Base-by-base conservation (phyloP, 2,329 filamentous ascomycete species). In the Magnaporthiopsis rhizophila region DNA sequence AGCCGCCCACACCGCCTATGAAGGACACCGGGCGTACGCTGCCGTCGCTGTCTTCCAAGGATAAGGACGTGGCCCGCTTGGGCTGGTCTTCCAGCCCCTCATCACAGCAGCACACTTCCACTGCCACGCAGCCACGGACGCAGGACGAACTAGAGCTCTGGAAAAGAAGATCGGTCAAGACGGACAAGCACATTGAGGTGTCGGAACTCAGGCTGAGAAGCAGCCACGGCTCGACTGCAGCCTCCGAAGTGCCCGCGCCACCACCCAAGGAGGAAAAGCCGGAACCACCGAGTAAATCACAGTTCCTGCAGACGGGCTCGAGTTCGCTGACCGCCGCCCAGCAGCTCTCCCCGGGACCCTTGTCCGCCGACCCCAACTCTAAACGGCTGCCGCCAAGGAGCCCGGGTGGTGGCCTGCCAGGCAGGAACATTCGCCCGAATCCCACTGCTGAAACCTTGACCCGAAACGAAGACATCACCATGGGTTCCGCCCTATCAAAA, bases 181-280 rank as follows among this genome's bases (percentile, higher is more conserved):
- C 75, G 64, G 80, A 83, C 64, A 75, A 76, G 63, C 78, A 73
- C 66, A 71, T 81, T 45, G 77, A 80, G 60, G 75, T 85, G 5
- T 72, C 81, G 11, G 77, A 80, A 65, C 77, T 85, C 62, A 81
- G 80, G 65, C 74, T 85, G 64, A 70, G 78, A 61, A 69, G 73
- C 57, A 83, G 80, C 64, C 77, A 83, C 72, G 81, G 81, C 53
- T 84, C 81, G 26, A 83, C 82, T 5, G 78, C 77, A 24, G 74
- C 75, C 53, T 72, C 73, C 15, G 64, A 69, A 57, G 61, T 68
- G 34, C 66, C 65, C 64, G 24, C 26, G 28, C 63, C 59, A 8
- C 62, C 62, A 59, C 58, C 59, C 45, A 59, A 32, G 36, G 36
- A 59, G 2, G 21, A 15, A 6, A 26, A 13, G 28, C 21, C 13